A percentile compares a stretch with the other conserved stretches of the same genome.
phyloP scores from a whole-genome alignment of 495 filamentous ascomycete species.

The Daldinia decipiens region DNA sequence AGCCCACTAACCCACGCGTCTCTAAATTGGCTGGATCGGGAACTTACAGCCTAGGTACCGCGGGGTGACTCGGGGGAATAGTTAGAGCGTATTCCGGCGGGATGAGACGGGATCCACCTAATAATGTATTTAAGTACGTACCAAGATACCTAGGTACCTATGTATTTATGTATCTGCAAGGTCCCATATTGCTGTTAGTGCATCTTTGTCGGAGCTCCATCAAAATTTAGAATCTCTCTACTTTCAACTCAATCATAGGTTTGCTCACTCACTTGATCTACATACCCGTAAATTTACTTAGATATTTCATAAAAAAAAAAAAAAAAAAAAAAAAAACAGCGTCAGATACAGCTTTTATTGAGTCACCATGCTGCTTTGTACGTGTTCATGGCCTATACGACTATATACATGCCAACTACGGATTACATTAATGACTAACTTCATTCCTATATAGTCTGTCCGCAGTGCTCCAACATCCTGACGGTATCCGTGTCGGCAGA shows the following conservation, averaged over 20 bases:
- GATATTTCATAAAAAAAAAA: constrained; percentile 4
- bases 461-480: constrained; percentile 89
- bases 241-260: constrained; percentile 4
- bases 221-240: constrained; percentile 10
- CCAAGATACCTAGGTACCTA: constrained; percentile 4
- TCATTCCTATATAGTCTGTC: constrained; percentile 81
- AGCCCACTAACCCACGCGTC: constrained; percentile 29
- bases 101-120: neutral
- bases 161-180: neutral
- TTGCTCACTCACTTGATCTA: neutral
- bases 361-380: constrained; percentile 75
- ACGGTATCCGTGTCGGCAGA: constrained; percentile 63
- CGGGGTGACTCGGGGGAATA: constrained; percentile 36
- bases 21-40: too few relatives aligned
- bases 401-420: neutral
- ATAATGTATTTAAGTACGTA: neutral
- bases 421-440: constrained; percentile 28
- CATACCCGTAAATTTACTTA: neutral
- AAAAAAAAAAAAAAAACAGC: too few relatives aligned
- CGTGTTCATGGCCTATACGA: constrained; percentile 24
- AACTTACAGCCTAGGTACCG: too few relatives aligned
- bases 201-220: neutral
- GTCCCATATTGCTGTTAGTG: too few relatives aligned
- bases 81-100: constrained; percentile 48
- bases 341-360: constrained; percentile 5